Conservation (phyloP, 148 eudicot species). For the Selenicereus undatus region DNA sequence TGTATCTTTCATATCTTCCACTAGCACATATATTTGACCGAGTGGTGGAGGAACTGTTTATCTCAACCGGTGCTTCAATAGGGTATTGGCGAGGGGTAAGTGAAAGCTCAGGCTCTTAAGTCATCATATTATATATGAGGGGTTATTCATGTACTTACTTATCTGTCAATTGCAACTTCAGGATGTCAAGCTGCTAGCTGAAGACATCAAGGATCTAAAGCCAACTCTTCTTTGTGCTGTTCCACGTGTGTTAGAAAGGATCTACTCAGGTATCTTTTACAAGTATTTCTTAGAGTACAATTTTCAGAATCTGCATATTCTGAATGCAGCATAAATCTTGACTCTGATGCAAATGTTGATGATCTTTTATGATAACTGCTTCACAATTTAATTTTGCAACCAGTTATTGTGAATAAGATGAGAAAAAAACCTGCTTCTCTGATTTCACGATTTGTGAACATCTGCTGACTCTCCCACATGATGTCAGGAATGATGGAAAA, state of each 20-base stretch:
- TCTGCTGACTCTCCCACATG: neutral
- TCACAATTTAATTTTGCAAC: neutral
- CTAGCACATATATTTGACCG: constrained; percentile 96
- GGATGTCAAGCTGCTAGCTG: constrained; percentile 77
- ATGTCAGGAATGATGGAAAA: constrained; percentile 67
- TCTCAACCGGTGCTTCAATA: constrained; percentile 77
- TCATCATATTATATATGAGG: neutral
- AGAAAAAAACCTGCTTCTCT: too few species aligned
- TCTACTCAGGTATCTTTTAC: constrained; percentile 62
- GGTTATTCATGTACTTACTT: neutral
- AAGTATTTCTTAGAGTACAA: neutral
- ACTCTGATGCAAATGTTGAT: too few species aligned
- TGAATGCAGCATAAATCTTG: too few species aligned
- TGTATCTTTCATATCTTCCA: constrained; percentile 87
- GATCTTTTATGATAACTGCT: neutral
- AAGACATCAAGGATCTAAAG: constrained; percentile 74
- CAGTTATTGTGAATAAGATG: neutral
- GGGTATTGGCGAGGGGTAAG: constrained; percentile 99
- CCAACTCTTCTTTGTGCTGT: constrained; percentile 89
- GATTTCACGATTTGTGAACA: too few species aligned
- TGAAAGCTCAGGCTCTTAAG: constrained; percentile 2
- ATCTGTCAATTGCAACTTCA: constrained; percentile 30
- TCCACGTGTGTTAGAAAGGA: constrained; percentile 88
- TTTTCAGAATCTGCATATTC: neutral
- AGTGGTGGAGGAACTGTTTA: constrained; percentile 76